phyloP scores from a whole-genome alignment of 805 yeast species.

The Cyberlindnera euphorbiae region DNA sequence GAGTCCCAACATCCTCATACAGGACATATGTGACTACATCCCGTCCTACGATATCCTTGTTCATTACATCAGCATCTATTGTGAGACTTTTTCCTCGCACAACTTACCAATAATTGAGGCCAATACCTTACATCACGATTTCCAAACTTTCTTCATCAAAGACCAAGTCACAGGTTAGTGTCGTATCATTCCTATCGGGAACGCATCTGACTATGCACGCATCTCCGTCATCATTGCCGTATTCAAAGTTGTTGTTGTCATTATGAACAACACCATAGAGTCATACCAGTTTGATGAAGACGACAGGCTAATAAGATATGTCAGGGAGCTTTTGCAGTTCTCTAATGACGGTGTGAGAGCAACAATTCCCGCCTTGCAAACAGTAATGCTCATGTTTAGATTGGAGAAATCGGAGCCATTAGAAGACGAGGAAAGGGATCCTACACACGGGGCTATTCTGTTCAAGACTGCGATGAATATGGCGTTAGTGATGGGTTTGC shows the following conservation, averaged over 20 bases:
- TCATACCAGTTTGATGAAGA: conserved; percentile 10
- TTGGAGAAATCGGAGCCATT: conserved; percentile 16
- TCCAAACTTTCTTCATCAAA: conserved; percentile 12
- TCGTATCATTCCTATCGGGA: conserved; percentile 6
- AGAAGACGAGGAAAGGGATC: conserved; percentile 24
- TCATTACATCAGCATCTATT: conserved; percentile 14
- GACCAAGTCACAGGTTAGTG: conserved; percentile 7
- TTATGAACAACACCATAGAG: conserved; percentile 4
- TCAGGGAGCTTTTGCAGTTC: conserved; percentile 14
- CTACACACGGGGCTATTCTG: conserved; percentile 12
- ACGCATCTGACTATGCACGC: conserved; percentile 18
- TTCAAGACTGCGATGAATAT: conserved; percentile 19
- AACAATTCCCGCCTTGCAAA: conserved; percentile 22
- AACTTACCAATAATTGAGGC: conserved; percentile 18
- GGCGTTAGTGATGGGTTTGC: conserved; percentile 24
- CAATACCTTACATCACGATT: conserved; percentile 12
- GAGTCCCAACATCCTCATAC: conserved; percentile 12
- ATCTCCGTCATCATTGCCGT: conserved; percentile 17
- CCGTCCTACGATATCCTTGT: conserved; percentile 18
- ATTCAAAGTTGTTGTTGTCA: conserved; percentile 9
- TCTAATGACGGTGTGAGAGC: conserved; percentile 10
- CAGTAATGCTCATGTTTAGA: conserved; percentile 15
- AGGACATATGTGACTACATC: conserved; percentile 12
- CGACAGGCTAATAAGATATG: conserved; percentile 14
- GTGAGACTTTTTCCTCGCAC: conserved; percentile 16